Percentiles rank a stretch among this genome's conserved stretches.
Evolutionary conservation across 192 early-diverging fungal species (phyloP).

Genomic region (Linnemannia zychae): DNA sequence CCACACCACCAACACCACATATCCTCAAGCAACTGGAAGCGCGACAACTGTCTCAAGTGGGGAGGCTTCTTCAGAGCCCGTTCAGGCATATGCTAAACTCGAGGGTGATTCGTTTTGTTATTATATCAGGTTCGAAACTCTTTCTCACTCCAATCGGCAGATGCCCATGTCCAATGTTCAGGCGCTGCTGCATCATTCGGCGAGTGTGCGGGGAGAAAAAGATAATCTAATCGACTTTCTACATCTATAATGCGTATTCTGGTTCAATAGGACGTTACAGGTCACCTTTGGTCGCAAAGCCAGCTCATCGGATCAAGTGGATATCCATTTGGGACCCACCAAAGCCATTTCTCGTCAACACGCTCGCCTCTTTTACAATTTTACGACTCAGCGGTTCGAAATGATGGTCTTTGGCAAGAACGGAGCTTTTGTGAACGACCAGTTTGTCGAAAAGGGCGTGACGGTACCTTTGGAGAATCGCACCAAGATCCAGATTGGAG

Average conservation of each 20-base stretch:
- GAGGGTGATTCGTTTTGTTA: conserved; percentile 88
- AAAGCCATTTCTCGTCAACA: conserved; percentile 92
- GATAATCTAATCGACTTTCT: not conserved
- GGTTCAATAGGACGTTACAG: conserved; percentile 71
- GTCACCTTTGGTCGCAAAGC: conserved; percentile 83
- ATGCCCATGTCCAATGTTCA: too few relatives aligned
- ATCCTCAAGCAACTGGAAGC: conserved; percentile 30
- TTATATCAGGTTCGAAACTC: conserved; percentile 68
- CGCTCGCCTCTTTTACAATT: conserved; percentile 89
- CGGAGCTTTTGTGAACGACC: conserved; percentile 89
- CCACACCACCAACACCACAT: conserved; percentile 12
- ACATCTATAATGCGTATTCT: not conserved
- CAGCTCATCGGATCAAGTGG: conserved; percentile 75
- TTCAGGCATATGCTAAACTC: conserved; percentile 93
- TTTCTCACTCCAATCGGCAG: not conserved
- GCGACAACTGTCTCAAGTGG: conserved; percentile 13
- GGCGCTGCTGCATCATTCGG: too few relatives aligned
- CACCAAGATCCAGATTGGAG: conserved; percentile 88
- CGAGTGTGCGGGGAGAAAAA: not conserved
- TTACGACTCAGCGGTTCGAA: conserved; percentile 84
- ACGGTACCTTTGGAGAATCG: conserved; percentile 76
- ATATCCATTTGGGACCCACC: conserved; percentile 86
- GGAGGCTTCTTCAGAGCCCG: conserved; percentile 60
- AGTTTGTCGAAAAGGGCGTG: conserved; percentile 77
- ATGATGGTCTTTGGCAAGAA: conserved; percentile 91